Conservation (phyloP, 2,329 filamentous ascomycete species). For the Cladosporium sp. region DNA sequence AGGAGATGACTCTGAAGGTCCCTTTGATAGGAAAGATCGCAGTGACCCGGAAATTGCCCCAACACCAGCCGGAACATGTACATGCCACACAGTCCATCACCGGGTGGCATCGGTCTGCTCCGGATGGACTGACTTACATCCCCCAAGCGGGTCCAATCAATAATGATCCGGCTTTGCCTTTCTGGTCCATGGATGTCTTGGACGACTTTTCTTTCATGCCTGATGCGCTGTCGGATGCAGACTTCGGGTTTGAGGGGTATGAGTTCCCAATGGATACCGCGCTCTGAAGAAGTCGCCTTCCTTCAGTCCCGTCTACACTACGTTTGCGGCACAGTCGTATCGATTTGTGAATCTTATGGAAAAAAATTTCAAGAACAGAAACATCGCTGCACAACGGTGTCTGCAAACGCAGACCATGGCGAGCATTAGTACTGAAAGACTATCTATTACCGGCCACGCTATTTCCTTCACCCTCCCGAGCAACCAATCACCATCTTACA, state of each 20-base stretch:
- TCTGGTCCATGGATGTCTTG: constrained; percentile 11
- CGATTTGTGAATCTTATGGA: too few relatives aligned
- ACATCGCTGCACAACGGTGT: too few relatives aligned
- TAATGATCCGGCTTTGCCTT: not conserved
- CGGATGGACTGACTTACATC: not conserved
- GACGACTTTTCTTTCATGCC: constrained; percentile 3
- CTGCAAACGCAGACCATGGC: too few relatives aligned
- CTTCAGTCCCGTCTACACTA: too few relatives aligned
- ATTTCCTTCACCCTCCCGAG: too few relatives aligned
- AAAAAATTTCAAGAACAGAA: too few relatives aligned
- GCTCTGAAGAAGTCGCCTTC: too few relatives aligned
- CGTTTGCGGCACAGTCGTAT: too few relatives aligned
- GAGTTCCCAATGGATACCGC: not conserved
- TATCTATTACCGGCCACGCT: too few relatives aligned
- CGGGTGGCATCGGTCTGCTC: not conserved
- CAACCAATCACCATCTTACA: too few relatives aligned
- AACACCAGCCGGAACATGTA: not conserved
- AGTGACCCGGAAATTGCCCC: not conserved
- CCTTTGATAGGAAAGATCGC: constrained; percentile 5
- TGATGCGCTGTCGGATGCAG: not conserved
- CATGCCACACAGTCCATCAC: constrained; percentile 3
- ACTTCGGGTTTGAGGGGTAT: not conserved
- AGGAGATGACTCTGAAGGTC: constrained; percentile 5
- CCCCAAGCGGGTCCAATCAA: not conserved
- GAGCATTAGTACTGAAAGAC: too few relatives aligned